Conservation (phyloP, 352 stramenopile genomes). For the Phytophthora foliorum region DNA sequence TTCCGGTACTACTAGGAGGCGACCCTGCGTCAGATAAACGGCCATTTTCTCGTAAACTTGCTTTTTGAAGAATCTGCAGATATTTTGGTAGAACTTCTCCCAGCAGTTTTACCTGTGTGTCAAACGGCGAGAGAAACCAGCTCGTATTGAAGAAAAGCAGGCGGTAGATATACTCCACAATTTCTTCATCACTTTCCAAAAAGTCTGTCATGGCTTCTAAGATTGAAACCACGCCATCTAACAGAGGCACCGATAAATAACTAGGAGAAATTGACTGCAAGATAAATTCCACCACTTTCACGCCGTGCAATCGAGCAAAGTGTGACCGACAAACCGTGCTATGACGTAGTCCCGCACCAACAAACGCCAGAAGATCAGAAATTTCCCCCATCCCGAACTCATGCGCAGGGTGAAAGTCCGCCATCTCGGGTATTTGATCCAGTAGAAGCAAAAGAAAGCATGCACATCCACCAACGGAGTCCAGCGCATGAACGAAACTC, state of each 20-base stretch:
- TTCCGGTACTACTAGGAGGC: constrained; percentile 18
- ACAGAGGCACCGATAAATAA: constrained; percentile 67
- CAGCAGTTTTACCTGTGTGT: constrained; percentile 78
- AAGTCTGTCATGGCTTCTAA: constrained; percentile 64
- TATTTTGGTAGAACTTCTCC: constrained; percentile 70
- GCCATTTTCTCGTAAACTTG: constrained; percentile 25
- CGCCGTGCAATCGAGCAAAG: constrained; percentile 72
- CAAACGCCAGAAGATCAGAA: constrained; percentile 68
- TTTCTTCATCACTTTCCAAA: constrained; percentile 41
- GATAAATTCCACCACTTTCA: constrained; percentile 83
- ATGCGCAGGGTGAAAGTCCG: constrained; percentile 78
- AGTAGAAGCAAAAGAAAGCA: constrained; percentile 80
- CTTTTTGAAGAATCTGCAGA: constrained; percentile 58
- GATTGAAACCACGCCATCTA: constrained; percentile 73
- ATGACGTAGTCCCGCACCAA: constrained; percentile 58
- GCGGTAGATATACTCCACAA: constrained; percentile 59
- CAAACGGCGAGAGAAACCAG: constrained; percentile 84
- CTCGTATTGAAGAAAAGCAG: constrained; percentile 84
- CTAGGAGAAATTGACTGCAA: constrained; percentile 79
- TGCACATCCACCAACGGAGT: constrained; percentile 71
- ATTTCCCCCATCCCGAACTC: constrained; percentile 79
- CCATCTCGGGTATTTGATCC: constrained; percentile 82
- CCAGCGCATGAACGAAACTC: constrained; percentile 69
- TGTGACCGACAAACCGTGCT: constrained; percentile 78
- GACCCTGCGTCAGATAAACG: constrained; percentile 20